Conservation (phyloP, 352 stramenopile genomes). For the Pythium aquatile region DNA sequence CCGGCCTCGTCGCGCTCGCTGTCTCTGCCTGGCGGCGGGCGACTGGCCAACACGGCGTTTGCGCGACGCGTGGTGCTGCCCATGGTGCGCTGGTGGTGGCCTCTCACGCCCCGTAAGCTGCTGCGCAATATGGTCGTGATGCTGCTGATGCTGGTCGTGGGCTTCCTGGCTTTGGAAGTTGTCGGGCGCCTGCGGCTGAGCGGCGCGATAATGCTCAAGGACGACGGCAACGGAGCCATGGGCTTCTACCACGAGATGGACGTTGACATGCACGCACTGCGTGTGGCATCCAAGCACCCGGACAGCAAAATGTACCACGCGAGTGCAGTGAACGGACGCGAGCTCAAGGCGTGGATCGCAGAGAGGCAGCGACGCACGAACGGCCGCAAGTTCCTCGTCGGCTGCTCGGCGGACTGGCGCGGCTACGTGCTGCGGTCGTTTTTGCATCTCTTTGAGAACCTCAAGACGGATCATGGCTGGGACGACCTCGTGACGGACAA, state of each 20-base stretch:
- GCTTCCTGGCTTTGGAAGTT: slow-evolving; percentile 42
- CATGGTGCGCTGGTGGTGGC: slow-evolving; percentile 23
- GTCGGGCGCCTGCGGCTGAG: slow-evolving; percentile 50
- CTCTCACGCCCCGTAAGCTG: slow-evolving; percentile 20
- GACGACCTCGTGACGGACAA: slow-evolving; percentile 55
- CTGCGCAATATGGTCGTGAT: slow-evolving; percentile 25
- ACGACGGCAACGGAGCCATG: slow-evolving; percentile 45
- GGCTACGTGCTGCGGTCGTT: slow-evolving; percentile 68
- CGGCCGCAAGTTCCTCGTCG: slow-evolving; percentile 66
- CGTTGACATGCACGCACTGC: slow-evolving; percentile 58
- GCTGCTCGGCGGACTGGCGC: slow-evolving; percentile 59
- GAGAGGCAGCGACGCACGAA: slow-evolving; percentile 67
- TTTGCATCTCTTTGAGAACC: slow-evolving; percentile 61
- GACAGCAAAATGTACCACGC: slow-evolving; percentile 46
- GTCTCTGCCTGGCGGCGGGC: background rate
- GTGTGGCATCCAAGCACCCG: slow-evolving; percentile 32
- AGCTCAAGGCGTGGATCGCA: slow-evolving; percentile 60
- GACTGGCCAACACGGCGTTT: background rate
- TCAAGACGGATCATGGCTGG: slow-evolving; percentile 66
- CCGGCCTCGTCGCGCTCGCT: background rate
- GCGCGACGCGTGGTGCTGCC: slow-evolving; percentile 17
- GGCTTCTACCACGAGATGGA: slow-evolving; percentile 85
- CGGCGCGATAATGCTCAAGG: slow-evolving; percentile 38
- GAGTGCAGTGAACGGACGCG: slow-evolving; percentile 37
- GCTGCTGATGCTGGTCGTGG: slow-evolving; percentile 27